Percentiles rank a stretch among this genome's conserved stretches.
These are phyloP conservation scores for Exophiala oligosperma DNA, from an alignment of 2,329 filamentous ascomycete species.

Conservation along the genomic window DNA sequence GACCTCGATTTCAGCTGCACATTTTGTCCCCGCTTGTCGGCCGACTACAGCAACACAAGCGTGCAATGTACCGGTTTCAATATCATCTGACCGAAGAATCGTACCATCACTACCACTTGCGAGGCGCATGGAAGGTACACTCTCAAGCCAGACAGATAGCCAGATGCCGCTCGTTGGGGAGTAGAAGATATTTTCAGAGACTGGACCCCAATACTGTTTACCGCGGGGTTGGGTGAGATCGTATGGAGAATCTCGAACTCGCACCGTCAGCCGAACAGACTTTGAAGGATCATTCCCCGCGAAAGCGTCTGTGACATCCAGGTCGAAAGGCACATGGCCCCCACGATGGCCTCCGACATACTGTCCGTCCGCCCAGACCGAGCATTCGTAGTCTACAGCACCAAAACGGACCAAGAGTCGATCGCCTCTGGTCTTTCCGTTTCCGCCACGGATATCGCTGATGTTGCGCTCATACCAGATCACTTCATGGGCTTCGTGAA, in stretches of 20 bases:
- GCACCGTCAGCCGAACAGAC: slow-evolving; percentile 7
- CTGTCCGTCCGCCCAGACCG: slow-evolving; percentile 36
- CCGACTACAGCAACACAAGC: slow-evolving; percentile 51
- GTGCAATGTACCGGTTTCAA: slow-evolving; percentile 55
- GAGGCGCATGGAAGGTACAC: slow-evolving; percentile 46
- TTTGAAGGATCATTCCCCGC: slow-evolving; percentile 36
- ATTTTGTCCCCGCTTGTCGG: slow-evolving; percentile 39
- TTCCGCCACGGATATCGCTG: background rate
- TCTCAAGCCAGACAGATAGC: slow-evolving; percentile 71
- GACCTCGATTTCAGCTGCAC: slow-evolving; percentile 36
- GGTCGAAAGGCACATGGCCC: slow-evolving; percentile 62
- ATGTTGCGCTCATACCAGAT: background rate
- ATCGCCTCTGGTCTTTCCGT: background rate
- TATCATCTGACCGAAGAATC: slow-evolving; percentile 48
- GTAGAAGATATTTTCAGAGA: slow-evolving; percentile 67
- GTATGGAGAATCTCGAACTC: slow-evolving; percentile 41
- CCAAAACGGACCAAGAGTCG: slow-evolving; percentile 49
- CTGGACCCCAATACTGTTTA: slow-evolving; percentile 66
- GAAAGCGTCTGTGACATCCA: slow-evolving; percentile 57
- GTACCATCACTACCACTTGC: background rate
- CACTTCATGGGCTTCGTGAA: background rate
- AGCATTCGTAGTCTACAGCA: slow-evolving; percentile 53
- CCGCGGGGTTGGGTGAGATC: slow-evolving; percentile 66
- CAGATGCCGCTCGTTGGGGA: slow-evolving; percentile 72
- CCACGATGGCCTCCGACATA: slow-evolving; percentile 61